Percentiles rank a stretch among this genome's conserved stretches.
Evolutionary conservation across 257 asterid genomes (phyloP).

Genomic region (Fraxinus quadrangulata): DNA sequence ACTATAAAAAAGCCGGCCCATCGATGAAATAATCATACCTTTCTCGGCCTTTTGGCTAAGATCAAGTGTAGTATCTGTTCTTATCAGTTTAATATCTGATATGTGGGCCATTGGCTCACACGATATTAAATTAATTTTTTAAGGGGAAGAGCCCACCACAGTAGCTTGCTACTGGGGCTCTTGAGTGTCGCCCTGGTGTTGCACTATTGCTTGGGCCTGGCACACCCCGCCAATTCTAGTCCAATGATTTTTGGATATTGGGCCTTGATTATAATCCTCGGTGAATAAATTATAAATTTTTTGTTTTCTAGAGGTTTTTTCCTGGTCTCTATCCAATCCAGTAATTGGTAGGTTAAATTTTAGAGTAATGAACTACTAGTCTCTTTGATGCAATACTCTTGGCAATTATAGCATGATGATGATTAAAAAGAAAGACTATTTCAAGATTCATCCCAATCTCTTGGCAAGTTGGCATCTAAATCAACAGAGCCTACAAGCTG

Average conservation of each 20-base stretch:
- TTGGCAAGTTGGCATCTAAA: background rate
- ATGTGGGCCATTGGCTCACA: conserved; percentile 47
- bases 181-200: too few species aligned
- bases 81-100: conserved; percentile 80
- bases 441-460: background rate
- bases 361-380: background rate
- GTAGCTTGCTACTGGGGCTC: too few species aligned
- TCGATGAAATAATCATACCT: conserved; percentile 38
- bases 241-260: too few species aligned
- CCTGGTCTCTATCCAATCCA: too few species aligned
- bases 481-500: conserved; percentile 16
- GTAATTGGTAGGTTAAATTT: too few species aligned
- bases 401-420: background rate
- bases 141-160: too few species aligned
- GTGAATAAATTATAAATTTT: too few species aligned
- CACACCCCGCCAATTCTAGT: background rate
- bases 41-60: conserved; percentile 83
- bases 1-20: too few species aligned
- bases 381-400: too few species aligned
- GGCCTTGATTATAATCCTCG: too few species aligned
- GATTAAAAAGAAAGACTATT: background rate
- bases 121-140: conserved; percentile 42
- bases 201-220: too few species aligned
- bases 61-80: conserved; percentile 80
- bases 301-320: too few species aligned